Base-by-base conservation (phyloP, 352 stramenopile genomes). In the Pythium aphanidermatum region DNA sequence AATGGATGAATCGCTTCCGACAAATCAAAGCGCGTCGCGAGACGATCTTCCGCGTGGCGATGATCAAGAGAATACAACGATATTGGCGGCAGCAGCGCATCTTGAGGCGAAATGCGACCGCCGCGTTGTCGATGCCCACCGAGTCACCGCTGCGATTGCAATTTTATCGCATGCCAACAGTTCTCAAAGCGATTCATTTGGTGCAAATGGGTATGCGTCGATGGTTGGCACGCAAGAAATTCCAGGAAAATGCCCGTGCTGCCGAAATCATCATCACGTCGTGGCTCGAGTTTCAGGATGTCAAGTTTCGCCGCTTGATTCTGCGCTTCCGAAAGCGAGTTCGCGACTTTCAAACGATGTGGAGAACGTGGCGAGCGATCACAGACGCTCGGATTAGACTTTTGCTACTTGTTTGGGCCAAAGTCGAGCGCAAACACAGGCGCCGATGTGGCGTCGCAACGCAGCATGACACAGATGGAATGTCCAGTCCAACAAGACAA, bases 221-320 rank as follows among this genome's bases (percentile, higher is more conserved):
- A 12, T 87, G 73, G 70, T 40, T 85, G 0, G 23, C 48, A 19
- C 35, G 35, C 16, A 68, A 70, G 26, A 58, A 59, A 9, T 16
- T 51, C 2, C 19, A n/a, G 2, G 23, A 70, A 19, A 59, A 62
- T 3, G 30, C 38, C 10, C 36, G 46, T 8, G 63, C 64, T 0
- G 48, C 83, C 4, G 51, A 58, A 8, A 49, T 86, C 28, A 87
- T 89, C 27, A 61, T 91, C 26, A 87, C 74, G 26, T 78, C 71
- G 6, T 86, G 74, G 74, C 60, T 83, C 31, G 79, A 88, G 51
- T 88, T 87, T 51, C 76, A 91, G 41, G 79, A 91, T 40, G 75
- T 85, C 25, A 91, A 91, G 44, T 91, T 89, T 30, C 76, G 79
- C 9, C 74, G 79, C 7, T 62, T 91, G 9, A 88, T 91, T 40